Percentiles rank a stretch among this genome's conserved stretches.
Evolutionary conservation across 2,329 filamentous ascomycete genomes (phyloP).

Genomic region (Colletotrichum australisinense): DNA sequence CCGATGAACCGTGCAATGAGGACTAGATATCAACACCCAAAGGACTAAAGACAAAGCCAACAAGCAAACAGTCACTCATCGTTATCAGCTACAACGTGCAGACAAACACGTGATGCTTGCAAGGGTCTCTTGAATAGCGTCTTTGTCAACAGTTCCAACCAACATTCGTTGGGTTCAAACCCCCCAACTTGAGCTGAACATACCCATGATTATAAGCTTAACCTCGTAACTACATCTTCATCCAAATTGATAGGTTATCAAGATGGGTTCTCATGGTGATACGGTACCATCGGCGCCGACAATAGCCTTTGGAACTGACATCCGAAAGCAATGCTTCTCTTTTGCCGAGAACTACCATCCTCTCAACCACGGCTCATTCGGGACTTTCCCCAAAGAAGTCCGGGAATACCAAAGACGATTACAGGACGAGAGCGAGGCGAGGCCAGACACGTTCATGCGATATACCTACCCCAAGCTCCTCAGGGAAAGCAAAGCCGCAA

Average conservation of each 20-base stretch:
- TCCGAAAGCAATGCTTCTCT: background rate
- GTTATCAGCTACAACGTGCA: background rate
- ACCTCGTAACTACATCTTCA: background rate
- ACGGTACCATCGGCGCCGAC: background rate
- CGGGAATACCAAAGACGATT: background rate
- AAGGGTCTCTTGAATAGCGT: background rate
- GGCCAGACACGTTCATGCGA: background rate
- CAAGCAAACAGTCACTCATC: background rate
- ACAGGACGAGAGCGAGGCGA: background rate
- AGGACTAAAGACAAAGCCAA: background rate
- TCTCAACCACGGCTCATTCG: background rate
- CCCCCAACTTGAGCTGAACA: background rate
- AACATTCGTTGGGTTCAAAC: background rate
- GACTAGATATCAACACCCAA: no score
- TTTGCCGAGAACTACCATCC: background rate
- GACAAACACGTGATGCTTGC: background rate
- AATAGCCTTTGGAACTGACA: background rate
- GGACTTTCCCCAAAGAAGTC: background rate
- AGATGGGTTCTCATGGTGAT: background rate
- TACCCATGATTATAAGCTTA: background rate
- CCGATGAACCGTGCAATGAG: no score
- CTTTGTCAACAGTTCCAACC: background rate
- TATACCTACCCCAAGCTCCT: background rate
- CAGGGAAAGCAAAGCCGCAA: background rate
- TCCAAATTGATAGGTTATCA: background rate